Conservation (phyloP, 768 basidiomycete species). For the Lanmaoa pseudosensibilis region DNA sequence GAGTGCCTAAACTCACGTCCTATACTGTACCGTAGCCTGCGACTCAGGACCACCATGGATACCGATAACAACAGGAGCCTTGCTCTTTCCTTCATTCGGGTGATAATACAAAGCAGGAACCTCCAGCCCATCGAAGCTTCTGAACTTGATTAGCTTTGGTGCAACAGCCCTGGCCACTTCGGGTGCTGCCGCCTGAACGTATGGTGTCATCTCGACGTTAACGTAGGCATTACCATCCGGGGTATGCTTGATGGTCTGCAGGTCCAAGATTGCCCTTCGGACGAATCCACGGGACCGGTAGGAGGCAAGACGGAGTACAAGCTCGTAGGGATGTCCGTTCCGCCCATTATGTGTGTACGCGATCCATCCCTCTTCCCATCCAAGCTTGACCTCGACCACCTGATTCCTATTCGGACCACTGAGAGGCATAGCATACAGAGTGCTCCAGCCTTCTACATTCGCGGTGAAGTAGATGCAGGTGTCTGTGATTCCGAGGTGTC, state of each 20-base stretch:
- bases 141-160: slow-evolving; percentile 38
- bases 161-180: slow-evolving; percentile 27
- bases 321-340: slow-evolving; percentile 36
- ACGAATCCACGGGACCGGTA: slow-evolving; percentile 33
- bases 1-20: slow-evolving; percentile 26
- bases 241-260: slow-evolving; percentile 22
- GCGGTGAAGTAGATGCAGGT: slow-evolving; percentile 35
- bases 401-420: slow-evolving; percentile 27
- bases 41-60: slow-evolving; percentile 44
- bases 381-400: slow-evolving; percentile 35
- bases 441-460: slow-evolving; percentile 41
- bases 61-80: slow-evolving; percentile 34
- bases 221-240: slow-evolving; percentile 29
- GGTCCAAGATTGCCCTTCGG: slow-evolving; percentile 29
- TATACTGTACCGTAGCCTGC: slow-evolving; percentile 37
- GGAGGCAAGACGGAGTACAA: slow-evolving; percentile 34
- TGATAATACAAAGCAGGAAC: slow-evolving; percentile 45
- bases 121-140: slow-evolving; percentile 43
- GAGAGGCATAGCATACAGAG: slow-evolving; percentile 32
- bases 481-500: slow-evolving; percentile 25
- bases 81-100: slow-evolving; percentile 29
- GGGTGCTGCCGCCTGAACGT: slow-evolving; percentile 36
- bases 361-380: slow-evolving; percentile 35
- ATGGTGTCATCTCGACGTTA: slow-evolving; percentile 29
- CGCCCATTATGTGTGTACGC: slow-evolving; percentile 30